These are phyloP conservation scores for Paracamarosporium sp. DNA, from an alignment of 2,329 filamentous ascomycete genomes.

Conservation along the genomic window DNA sequence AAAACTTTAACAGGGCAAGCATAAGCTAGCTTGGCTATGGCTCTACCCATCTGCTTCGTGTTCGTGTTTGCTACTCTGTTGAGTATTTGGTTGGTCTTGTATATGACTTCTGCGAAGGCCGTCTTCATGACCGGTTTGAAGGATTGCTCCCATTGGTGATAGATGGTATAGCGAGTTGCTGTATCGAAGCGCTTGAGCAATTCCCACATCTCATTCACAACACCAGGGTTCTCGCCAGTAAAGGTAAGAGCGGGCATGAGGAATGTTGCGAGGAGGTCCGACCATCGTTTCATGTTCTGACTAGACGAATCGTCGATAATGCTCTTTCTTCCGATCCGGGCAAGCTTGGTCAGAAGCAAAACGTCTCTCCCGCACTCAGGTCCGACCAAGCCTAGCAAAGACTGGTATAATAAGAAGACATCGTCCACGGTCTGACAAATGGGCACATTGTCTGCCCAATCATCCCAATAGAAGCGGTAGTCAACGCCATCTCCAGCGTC, in stretches of 20 bases:
- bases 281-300: conserved; percentile 78
- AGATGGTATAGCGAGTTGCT: conserved; percentile 81
- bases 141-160: conserved; percentile 81
- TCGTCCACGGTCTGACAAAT: conserved; percentile 91
- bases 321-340: conserved; percentile 83
- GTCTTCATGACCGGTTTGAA: conserved; percentile 71
- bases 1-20: conserved; percentile 92
- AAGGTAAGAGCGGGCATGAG: conserved; percentile 89
- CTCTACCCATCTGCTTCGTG: conserved; percentile 82
- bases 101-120: conserved; percentile 77
- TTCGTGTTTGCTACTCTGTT: conserved; percentile 91
- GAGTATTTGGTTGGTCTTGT: conserved; percentile 84
- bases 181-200: conserved; percentile 81
- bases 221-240: conserved; percentile 81
- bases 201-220: conserved; percentile 86
- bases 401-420: conserved; percentile 83
- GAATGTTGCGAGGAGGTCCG: conserved; percentile 80
- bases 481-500: conserved; percentile 76
- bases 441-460: conserved; percentile 93
- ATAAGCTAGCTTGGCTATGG: conserved; percentile 89
- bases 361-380: conserved; percentile 89
- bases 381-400: conserved; percentile 83
- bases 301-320: conserved; percentile 73
- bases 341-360: conserved; percentile 77
- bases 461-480: conserved; percentile 96